Evolutionary conservation across 768 basidiomycete species (phyloP), one percentile per base, ranked within the genome.

Genomic region (Boletus coccyginus): DNA sequence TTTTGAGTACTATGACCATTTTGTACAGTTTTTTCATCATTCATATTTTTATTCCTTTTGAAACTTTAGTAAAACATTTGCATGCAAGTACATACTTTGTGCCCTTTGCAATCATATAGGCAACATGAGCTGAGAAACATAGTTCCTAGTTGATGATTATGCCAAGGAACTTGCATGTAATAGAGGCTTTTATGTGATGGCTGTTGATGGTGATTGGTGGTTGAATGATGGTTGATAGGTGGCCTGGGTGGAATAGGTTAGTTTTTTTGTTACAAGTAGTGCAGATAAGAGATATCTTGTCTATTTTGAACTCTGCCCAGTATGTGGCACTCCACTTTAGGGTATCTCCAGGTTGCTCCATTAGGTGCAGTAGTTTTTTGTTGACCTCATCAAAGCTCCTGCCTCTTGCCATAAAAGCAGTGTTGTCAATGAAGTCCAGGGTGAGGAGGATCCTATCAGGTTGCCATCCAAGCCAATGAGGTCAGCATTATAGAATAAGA

Each of bases 401-500:
- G 3, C 47, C 47, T 3, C 36, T 24, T 2, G 35, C 36, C 0
- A 5, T 8, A 17, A 17, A 49, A 10, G 47, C 47, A 1, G 16
- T 49, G 36, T 49, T 7, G 6, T 48, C 21, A 0, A 49, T 49
- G 16, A 49, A 39, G 0, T 35, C 35, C 3, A 48, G 21, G 0
- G 19, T 7, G 2, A 47, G 13, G 8, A 17, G 6, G 35, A n/a
- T 36, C 11, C 6, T 36, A 3, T 5, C 11, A 6, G 11, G 11
- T 33, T 33, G 33, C 7, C 33, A 7, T 6, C 33, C 7, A 33
- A 13, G 7, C 63, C 50, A 2, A 70, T 55, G 0, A 69, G 46
- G 29, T 58, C 46, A 0, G 68, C 32, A 43, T 74, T 75, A 61
- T 69, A 73, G 52, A 71, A 63, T 3, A 66, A 46, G 56, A 66